Base-by-base conservation (phyloP, 108 stramenopile genomes). In the Phaeodactylum tricornutum region DNA sequence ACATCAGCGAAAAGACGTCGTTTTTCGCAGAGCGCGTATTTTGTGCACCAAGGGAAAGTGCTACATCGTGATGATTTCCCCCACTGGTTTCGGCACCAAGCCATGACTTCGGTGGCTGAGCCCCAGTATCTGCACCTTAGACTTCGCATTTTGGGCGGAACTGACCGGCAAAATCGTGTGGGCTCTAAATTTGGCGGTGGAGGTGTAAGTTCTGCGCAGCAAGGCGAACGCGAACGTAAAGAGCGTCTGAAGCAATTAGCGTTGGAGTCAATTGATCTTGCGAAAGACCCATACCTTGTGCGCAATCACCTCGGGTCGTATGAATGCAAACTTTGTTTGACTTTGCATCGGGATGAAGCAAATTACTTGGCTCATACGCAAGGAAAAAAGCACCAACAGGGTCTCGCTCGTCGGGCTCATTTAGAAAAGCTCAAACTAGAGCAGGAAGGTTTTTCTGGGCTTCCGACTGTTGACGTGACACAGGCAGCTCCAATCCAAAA, bases 321-420 rank as follows among this genome's bases (percentile, higher is more conserved):
- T 62, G 97, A 98, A 71, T 99, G 99, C 60, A 97, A 96, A 69
- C 67, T 99, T 1, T 99, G 99, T 70, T 74, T 97, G 21, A 98
- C 99, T 2, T 55, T 99, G 21, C 99, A 99, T 67, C 88, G 90
- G 64, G 97, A 96, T 58, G 96, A 97, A 69, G 96, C 94, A 40
- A 96, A 96, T 60, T 99, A 99, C 63, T 59, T 99, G 49, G 94
- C 99, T 8, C 99, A 99, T 59, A 98, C 99, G 40, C 99, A 99
- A 69, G 99, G 96, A 7, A 96, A 95, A 79, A 88, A 96, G 59
- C 99, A 99, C 69, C 97, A 98, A 87, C 70, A 72, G 12, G 96
- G 96, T 25, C 64, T 99, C 53, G 92, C 84, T 9, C 43, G 83
- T 33, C 75, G 98, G 5, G 91, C 91, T 1, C 65, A 76, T 23